These are phyloP conservation scores for Solanum virginianum DNA, from an alignment of 257 asterid species.

Conservation along the genomic window DNA sequence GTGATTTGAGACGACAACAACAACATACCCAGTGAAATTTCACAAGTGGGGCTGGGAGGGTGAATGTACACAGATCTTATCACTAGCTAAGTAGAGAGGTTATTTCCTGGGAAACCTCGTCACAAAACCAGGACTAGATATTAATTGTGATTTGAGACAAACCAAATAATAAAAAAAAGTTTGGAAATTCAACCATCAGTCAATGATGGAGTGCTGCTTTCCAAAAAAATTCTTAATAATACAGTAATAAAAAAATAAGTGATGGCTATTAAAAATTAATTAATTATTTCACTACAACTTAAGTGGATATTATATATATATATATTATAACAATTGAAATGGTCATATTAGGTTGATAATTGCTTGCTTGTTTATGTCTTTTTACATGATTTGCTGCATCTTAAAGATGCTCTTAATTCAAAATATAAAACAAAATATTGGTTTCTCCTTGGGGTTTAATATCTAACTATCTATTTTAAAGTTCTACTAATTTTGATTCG, in stretches of 20 bases:
- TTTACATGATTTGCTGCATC: background rate
- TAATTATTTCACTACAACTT: background rate
- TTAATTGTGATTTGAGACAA: background rate
- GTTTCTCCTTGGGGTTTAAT: background rate
- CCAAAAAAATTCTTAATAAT: background rate
- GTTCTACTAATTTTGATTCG: accelerated
- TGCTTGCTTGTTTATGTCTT: background rate
- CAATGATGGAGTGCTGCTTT: background rate
- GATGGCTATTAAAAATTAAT: background rate
- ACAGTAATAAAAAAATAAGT: background rate
- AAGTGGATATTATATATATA: background rate
- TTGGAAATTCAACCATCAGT: background rate
- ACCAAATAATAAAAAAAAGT: background rate
- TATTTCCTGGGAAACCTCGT: too few species aligned
- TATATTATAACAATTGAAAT: background rate
- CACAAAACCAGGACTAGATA: too few species aligned
- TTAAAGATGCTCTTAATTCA: background rate
- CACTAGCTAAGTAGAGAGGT: too few species aligned
- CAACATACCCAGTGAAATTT: too few species aligned
- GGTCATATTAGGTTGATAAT: background rate
- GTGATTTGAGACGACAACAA: background rate
- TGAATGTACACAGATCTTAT: too few species aligned
- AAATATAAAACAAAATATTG: background rate
- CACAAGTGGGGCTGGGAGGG: too few species aligned
- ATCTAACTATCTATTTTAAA: background rate